Evolutionary conservation across 1,139 yeast genomes (phyloP), one percentile per base, ranked within the genome.

Genomic region (Arxiozyma slooffiae): DNA sequence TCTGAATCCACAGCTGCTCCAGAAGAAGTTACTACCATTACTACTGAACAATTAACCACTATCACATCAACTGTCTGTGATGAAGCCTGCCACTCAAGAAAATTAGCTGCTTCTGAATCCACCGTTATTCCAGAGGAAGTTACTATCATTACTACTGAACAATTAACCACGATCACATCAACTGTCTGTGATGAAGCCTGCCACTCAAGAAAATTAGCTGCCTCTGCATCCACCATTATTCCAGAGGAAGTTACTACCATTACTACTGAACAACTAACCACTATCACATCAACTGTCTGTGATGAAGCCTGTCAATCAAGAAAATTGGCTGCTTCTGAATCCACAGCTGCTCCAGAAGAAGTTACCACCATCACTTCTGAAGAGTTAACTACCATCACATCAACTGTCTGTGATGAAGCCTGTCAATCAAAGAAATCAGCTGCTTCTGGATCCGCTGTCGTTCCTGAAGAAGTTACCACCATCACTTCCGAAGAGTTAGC

Each of bases 241-340:
- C 17, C 43, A 14, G 16, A 41, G 23, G 40, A 24, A n/a, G 44
- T 44, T 39, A 22, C 36, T 21, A 36, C 18, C 18, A 30, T 46
- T 20, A 22, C 30, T 9, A 11, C 23, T 14, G 18, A 20, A 20
- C 17, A 36, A 22, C 16, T 40, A 26, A 26, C 45, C 18, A 45
- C 30, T 23, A 71, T 69, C 47, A 82, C 76, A 37, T 77, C 75
- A 44, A 79, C 78, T 57, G 30, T 47, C 14, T 47, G 50, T 41
- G 47, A 47, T 30, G 46, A 38, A n/a, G 47, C 21, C 18, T 47
- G 50, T 47, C 37, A 47, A 21, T 38, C 50, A 17, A 47, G 38
- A 22, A 38, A 41, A 18, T 30, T 39, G 38, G 48, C 49, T 44
- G 44, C 52, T 23, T 37, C 54, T n/a, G 41, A 44, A 38, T 9